Base-by-base conservation (phyloP, 2,329 filamentous ascomycete species). In the Scleromitrula shiraiana region DNA sequence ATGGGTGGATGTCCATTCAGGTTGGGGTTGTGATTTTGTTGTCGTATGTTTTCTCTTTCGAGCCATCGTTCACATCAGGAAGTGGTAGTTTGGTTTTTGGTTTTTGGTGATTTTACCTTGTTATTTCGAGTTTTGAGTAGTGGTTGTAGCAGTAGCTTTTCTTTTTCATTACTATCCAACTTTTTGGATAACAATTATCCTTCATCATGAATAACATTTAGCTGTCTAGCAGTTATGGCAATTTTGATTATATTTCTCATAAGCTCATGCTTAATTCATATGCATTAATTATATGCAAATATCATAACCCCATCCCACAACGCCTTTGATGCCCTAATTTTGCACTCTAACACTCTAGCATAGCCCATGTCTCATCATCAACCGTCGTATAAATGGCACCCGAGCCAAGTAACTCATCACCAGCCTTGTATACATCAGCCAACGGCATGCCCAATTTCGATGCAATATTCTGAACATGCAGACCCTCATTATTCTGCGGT, bases 321-420 rank as follows among this genome's bases (percentile, higher is more conserved):
- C 57, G 52, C 57, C 57, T 49, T 22, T 41, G 8, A 41, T 41
- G 24, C 14, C 19, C n/a, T 24, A 5, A 23, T 32, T 38, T 38
- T 14, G n/a, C 33, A 37, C 26, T 46, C 46, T 65, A 82, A 53
- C 75, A 78, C 50, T 94, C 87, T 52, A 96, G 71, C 54, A 95
- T 72, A 36, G 88, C 88, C 83, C 87, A 97, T 1, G 91, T 97
- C 67, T 87, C 77, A 61, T 97, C 91, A 67, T 97, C 89, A 6
- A 95, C 77, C 8, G 94, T 98, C 23, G 88, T 88, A 69, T 88
- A 98, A 55, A 95, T 87, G 58, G 88, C 64, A 24, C 89, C 88
- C 47, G 78, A 69, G 2, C 73, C 73, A 36, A 88, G 67, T 61
- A 98, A 67, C 67, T 97, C 89, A 59, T 95, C 88, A 8, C 85